Percentiles rank a stretch among this genome's conserved stretches.
These are phyloP conservation scores for Megacollybia platyphylla DNA, from an alignment of 1,284 basidiomycete species.

Conservation along the genomic window DNA sequence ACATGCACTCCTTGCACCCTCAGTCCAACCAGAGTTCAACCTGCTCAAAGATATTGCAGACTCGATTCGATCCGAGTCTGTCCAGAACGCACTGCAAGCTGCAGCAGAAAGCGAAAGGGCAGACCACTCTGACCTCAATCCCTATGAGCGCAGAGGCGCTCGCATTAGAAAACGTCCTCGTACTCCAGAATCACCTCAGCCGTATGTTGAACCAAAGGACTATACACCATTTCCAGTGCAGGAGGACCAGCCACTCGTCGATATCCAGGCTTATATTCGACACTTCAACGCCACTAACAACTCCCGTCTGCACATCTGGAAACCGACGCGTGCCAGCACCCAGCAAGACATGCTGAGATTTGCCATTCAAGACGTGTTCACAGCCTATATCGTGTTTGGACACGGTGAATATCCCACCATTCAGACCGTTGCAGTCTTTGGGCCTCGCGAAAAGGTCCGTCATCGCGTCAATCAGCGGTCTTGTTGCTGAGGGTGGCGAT, in stretches of 20 bases:
- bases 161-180: slow-evolving; percentile 39
- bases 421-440: slow-evolving; percentile 51
- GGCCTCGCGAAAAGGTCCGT: slow-evolving; percentile 52
- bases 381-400: slow-evolving; percentile 40
- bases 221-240: slow-evolving; percentile 26
- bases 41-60: slow-evolving; percentile 33
- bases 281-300: slow-evolving; percentile 32
- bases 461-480: slow-evolving; percentile 2
- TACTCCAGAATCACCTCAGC: slow-evolving; percentile 49
- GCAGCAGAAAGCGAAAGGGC: slow-evolving; percentile 36
- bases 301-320: slow-evolving; percentile 39
- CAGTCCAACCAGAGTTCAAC: slow-evolving; percentile 22
- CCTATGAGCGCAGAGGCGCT: slow-evolving; percentile 28
- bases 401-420: slow-evolving; percentile 23
- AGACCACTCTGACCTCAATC: slow-evolving; percentile 32
- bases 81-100: slow-evolving; percentile 39
- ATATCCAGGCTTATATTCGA: slow-evolving; percentile 34
- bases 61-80: slow-evolving; percentile 27
- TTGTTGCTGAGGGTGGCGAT: slow-evolving; percentile 3
- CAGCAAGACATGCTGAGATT: slow-evolving; percentile 30
- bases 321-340: slow-evolving; percentile 17
- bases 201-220: slow-evolving; percentile 29
- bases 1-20: slow-evolving; percentile 10
- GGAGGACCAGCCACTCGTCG: slow-evolving; percentile 24
- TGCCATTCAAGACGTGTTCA: slow-evolving; percentile 45